phyloP scores from a whole-genome alignment of 1,284 basidiomycete genomes.

The Rhizoctonia solani region DNA sequence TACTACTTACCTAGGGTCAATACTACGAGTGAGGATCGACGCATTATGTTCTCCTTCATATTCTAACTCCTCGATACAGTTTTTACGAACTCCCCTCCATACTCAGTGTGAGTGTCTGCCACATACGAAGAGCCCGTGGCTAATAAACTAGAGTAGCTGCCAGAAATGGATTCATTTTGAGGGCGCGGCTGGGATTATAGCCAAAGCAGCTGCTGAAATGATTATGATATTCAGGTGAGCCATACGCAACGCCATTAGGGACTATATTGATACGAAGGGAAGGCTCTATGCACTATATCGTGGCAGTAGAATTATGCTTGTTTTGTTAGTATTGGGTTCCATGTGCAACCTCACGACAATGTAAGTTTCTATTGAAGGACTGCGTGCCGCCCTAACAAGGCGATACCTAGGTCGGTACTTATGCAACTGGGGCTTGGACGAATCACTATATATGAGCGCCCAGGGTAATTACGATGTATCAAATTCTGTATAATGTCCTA shows the following conservation, averaged over 20 bases:
- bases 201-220: constrained; percentile 8
- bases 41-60: not conserved
- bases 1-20: constrained; percentile 1
- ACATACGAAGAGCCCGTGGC: not conserved
- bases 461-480: not conserved
- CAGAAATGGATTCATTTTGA: constrained; percentile 20
- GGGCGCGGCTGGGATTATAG: constrained; percentile 10
- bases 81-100: constrained; percentile 14
- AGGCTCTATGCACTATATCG: constrained; percentile 22
- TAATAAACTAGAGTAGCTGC: not conserved
- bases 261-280: not conserved
- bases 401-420: not conserved
- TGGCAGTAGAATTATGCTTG: constrained; percentile 16
- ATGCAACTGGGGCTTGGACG: constrained; percentile 17
- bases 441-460: constrained; percentile 9
- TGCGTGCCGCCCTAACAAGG: not conserved
- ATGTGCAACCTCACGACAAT: constrained; percentile 3
- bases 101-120: not conserved
- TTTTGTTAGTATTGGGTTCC: not conserved
- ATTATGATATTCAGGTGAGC: constrained; percentile 25
- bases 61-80: not conserved
- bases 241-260: not conserved
- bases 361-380: not conserved
- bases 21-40: not conserved
- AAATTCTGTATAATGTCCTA: not conserved